Evolutionary conservation across 2,329 filamentous ascomycete genomes (phyloP).

Genomic region (Xylariaceae sp.): DNA sequence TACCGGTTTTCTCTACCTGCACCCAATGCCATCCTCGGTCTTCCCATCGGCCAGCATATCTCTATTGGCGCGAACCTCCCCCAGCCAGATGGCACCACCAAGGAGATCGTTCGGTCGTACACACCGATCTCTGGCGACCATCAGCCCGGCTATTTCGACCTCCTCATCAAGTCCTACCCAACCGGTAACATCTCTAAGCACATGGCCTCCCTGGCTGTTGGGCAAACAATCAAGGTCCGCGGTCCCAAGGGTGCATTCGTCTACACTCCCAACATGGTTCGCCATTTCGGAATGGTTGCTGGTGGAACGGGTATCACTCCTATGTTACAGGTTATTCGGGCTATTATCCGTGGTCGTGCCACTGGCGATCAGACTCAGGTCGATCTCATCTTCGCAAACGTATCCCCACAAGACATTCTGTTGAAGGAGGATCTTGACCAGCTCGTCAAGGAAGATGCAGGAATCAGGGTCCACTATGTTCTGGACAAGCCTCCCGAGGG

Average conservation of each 20-base stretch:
- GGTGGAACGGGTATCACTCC: constrained; percentile 97
- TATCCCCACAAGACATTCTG: constrained; percentile 87
- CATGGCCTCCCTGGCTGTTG: constrained; percentile 78
- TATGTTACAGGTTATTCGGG: constrained; percentile 94
- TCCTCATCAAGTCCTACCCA: constrained; percentile 96
- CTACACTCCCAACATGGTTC: constrained; percentile 95
- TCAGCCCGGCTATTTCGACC: constrained; percentile 87
- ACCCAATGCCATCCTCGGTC: constrained; percentile 78
- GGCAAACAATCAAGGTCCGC: constrained; percentile 83
- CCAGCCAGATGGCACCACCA: constrained; percentile 66
- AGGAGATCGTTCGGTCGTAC: constrained; percentile 88
- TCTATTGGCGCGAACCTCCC: constrained; percentile 79
- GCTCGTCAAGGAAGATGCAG: constrained; percentile 71
- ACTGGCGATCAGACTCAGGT: constrained; percentile 83
- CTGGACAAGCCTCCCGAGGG: constrained; percentile 91
- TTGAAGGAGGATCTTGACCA: constrained; percentile 87
- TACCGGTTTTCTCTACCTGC: constrained; percentile 90
- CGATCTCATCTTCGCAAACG: constrained; percentile 95
- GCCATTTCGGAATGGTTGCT: constrained; percentile 96
- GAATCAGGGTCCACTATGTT: constrained; percentile 89
- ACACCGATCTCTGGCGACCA: constrained; percentile 89
- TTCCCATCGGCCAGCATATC: constrained; percentile 98
- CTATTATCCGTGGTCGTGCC: constrained; percentile 77
- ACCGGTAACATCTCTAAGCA: constrained; percentile 96
- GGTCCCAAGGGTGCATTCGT: constrained; percentile 98